These are phyloP conservation scores for Wickerhamiella brachini DNA, from an alignment of 805 yeast genomes.

Conservation along the genomic window DNA sequence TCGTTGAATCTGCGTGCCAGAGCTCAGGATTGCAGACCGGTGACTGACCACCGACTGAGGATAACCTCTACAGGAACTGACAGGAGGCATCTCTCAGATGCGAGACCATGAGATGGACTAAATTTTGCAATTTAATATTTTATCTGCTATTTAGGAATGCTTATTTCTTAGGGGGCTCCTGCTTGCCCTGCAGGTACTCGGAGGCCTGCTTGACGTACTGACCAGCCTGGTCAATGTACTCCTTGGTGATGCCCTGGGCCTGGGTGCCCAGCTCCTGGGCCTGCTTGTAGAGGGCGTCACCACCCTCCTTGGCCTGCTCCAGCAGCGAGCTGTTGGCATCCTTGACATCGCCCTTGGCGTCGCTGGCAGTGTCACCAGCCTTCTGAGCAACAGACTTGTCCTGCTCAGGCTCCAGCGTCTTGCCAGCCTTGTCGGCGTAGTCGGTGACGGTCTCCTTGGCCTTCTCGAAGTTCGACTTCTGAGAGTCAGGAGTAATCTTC, in stretches of 20 bases:
- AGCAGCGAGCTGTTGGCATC: slow-evolving; percentile 32
- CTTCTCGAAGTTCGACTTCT: slow-evolving; percentile 50
- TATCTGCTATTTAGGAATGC: neutral
- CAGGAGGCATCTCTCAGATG: no score
- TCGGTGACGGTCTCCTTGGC: slow-evolving; percentile 60
- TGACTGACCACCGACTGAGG: no score
- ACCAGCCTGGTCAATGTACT: slow-evolving; percentile 17
- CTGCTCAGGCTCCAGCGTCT: slow-evolving; percentile 43
- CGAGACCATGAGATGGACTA: no score
- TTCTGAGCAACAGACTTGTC: slow-evolving; percentile 43
- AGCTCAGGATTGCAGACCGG: no score
- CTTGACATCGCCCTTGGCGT: slow-evolving; percentile 42
- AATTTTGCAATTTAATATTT: no score
- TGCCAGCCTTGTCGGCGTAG: slow-evolving; percentile 50
- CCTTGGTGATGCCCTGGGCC: slow-evolving; percentile 15
- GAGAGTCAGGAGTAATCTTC: slow-evolving; percentile 52
- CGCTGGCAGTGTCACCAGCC: slow-evolving; percentile 44
- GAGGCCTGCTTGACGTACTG: slow-evolving; percentile 22
- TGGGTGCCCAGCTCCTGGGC: slow-evolving; percentile 18
- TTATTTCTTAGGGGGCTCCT: slow-evolving; percentile 4
- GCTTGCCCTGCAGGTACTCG: slow-evolving; percentile 22
- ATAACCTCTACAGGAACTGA: no score
- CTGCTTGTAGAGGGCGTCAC: slow-evolving; percentile 16
- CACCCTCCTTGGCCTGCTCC: slow-evolving; percentile 38
- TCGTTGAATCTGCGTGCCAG: no score